Evolutionary conservation across 140 eudicot genomes (phyloP).

Genomic region (Stevia rebaudiana): DNA sequence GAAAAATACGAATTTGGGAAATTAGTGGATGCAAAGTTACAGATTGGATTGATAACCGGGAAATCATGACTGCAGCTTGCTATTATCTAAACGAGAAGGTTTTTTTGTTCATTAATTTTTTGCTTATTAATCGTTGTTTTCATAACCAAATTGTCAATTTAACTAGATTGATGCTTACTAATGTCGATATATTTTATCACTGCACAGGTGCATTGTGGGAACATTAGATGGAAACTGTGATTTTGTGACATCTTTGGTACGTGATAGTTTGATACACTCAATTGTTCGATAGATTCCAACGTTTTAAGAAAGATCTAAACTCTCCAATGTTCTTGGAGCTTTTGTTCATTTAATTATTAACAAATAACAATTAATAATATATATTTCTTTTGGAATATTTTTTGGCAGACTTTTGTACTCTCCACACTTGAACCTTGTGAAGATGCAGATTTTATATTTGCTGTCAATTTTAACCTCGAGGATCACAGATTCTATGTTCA

Average conservation of each 20-base stretch:
- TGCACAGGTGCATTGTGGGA: constrained; percentile 35
- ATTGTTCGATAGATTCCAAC: too few relatives aligned
- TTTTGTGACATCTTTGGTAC: constrained; percentile 59
- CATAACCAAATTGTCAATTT: too few relatives aligned
- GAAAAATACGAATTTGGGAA: constrained; percentile 37
- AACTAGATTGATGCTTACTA: background rate
- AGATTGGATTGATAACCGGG: constrained; percentile 32
- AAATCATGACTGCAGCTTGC: constrained; percentile 33
- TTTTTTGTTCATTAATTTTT: too few relatives aligned
- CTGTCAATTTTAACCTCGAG: constrained; percentile 70
- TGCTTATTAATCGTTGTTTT: too few relatives aligned
- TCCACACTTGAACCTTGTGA: constrained; percentile 85
- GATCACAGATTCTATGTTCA: constrained; percentile 87
- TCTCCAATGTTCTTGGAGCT: too few relatives aligned
- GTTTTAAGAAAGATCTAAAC: too few relatives aligned
- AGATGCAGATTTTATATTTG: constrained; percentile 86
- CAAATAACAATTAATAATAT: too few relatives aligned
- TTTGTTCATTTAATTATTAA: too few relatives aligned
- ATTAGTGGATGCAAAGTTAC: constrained; percentile 15
- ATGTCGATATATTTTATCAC: background rate
- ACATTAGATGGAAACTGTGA: constrained; percentile 36
- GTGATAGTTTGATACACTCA: background rate
- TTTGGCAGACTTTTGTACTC: constrained; percentile 93
- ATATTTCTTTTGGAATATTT: background rate
- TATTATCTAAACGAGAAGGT: constrained; percentile 35